Conservation (phyloP, 2,329 filamentous ascomycete species). For the Pseudocercospora pini-densiflorae region DNA sequence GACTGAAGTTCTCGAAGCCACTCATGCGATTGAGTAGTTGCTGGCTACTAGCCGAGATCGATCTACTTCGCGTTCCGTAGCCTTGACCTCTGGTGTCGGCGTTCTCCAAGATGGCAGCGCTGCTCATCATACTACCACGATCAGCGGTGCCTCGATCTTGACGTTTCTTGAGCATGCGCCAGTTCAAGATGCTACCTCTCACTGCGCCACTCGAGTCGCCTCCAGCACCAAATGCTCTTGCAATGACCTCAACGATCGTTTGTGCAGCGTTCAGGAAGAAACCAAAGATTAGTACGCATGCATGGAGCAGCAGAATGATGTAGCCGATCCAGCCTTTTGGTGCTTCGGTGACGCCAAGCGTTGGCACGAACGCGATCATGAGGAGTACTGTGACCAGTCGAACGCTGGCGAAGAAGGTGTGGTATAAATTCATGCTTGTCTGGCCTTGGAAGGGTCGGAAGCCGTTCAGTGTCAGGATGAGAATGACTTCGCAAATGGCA, state of each 20-base stretch:
- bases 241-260: conserved; percentile 85
- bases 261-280: conserved; percentile 93
- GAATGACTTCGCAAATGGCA: conserved; percentile 91
- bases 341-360: conserved; percentile 75
- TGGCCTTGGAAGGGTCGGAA: conserved; percentile 89
- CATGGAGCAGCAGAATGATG: conserved; percentile 84
- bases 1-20: conserved; percentile 58
- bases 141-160: conserved; percentile 52
- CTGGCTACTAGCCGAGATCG: conserved; percentile 65
- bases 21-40: conserved; percentile 61
- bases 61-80: conserved; percentile 57
- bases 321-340: conserved; percentile 96
- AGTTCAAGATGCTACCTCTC: conserved; percentile 81
- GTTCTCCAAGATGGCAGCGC: conserved; percentile 71
- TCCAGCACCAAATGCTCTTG: conserved; percentile 80
- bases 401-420: conserved; percentile 79
- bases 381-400: conserved; percentile 69
- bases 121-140: conserved; percentile 81
- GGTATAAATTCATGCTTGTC: conserved; percentile 97
- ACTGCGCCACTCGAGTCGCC: conserved; percentile 61
- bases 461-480: conserved; percentile 82
- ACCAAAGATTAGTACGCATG: conserved; percentile 80
- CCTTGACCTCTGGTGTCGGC: conserved; percentile 16
- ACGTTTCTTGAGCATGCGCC: conserved; percentile 45
- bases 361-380: conserved; percentile 74